Percentiles rank a stretch among this genome's conserved stretches.
Conservation (phyloP, 2,329 filamentous ascomycete genomes). For the Epichloe baconii region DNA sequence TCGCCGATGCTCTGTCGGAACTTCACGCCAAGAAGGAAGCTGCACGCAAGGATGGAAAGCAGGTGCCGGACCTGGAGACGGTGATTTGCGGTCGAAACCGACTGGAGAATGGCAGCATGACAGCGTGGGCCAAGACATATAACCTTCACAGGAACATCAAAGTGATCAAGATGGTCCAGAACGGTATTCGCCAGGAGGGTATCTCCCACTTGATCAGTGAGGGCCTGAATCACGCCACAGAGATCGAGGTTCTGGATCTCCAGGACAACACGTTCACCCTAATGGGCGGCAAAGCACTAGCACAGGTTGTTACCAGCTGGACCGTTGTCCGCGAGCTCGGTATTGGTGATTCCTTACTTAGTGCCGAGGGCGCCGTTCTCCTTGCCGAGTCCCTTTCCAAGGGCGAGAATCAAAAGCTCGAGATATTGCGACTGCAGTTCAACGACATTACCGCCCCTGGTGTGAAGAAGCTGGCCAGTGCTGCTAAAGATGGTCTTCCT, state of each 20-base stretch:
- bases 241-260: conserved; percentile 68
- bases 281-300: conserved; percentile 64
- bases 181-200: conserved; percentile 90
- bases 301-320: conserved; percentile 64
- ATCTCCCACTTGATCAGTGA: conserved; percentile 69
- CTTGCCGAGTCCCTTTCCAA: conserved; percentile 60
- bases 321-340: conserved; percentile 66
- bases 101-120: conserved; percentile 92
- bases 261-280: conserved; percentile 97
- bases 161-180: conserved; percentile 94
- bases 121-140: conserved; percentile 82
- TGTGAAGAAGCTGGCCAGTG: conserved; percentile 56
- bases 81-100: conserved; percentile 93
- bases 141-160: conserved; percentile 70
- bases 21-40: conserved; percentile 76
- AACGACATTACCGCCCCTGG: conserved; percentile 81
- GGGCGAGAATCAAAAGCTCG: conserved; percentile 66
- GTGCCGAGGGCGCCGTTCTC: conserved; percentile 60
- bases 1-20: conserved; percentile 74
- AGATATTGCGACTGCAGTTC: conserved; percentile 76
- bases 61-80: conserved; percentile 80
- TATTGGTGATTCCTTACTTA: conserved; percentile 76
- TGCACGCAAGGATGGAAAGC: conserved; percentile 56
- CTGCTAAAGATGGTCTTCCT: conserved; percentile 56
- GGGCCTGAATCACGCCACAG: conserved; percentile 58